Conservation (phyloP, 192 early-diverging fungal species). For the Linnemannia exigua region DNA sequence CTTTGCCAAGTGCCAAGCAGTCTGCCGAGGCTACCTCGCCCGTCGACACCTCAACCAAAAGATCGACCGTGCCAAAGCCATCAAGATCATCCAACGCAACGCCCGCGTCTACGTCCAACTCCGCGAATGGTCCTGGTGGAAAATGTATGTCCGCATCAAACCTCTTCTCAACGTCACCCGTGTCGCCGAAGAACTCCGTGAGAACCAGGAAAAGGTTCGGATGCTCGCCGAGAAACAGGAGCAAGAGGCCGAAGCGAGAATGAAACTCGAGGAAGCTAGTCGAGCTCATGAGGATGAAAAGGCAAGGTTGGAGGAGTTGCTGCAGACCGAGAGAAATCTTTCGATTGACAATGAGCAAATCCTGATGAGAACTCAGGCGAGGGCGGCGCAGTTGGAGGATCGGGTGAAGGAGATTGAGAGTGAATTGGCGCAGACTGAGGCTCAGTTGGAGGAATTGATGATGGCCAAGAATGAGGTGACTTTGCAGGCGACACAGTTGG, state of each 20-base stretch:
- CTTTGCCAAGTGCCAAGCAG: conserved; percentile 88
- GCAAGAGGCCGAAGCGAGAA: conserved; percentile 70
- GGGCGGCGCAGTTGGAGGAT: conserved; percentile 75
- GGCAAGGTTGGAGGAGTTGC: conserved; percentile 73
- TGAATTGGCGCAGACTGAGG: conserved; percentile 77
- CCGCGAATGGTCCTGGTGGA: conserved; percentile 97
- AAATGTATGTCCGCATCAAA: conserved; percentile 93
- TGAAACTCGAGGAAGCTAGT: conserved; percentile 69
- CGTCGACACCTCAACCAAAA: conserved; percentile 72
- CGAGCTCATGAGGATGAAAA: conserved; percentile 79
- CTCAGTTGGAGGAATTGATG: conserved; percentile 69
- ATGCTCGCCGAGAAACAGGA: conserved; percentile 80
- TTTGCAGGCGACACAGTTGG: conserved; percentile 24
- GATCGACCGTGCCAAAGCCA: conserved; percentile 77
- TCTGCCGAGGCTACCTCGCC: conserved; percentile 88
- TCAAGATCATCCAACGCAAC: conserved; percentile 95
- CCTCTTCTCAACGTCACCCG: conserved; percentile 88
- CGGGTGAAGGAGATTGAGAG: conserved; percentile 71
- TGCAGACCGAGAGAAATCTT: conserved; percentile 81
- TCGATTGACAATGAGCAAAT: conserved; percentile 89
- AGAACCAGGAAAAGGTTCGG: conserved; percentile 77
- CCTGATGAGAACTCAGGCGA: conserved; percentile 83
- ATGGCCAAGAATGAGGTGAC: conserved; percentile 52
- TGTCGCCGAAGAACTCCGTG: conserved; percentile 84
- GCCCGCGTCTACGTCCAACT: conserved; percentile 91